Conservation (phyloP, 495 filamentous ascomycete genomes). For the Monascus purpureus region DNA sequence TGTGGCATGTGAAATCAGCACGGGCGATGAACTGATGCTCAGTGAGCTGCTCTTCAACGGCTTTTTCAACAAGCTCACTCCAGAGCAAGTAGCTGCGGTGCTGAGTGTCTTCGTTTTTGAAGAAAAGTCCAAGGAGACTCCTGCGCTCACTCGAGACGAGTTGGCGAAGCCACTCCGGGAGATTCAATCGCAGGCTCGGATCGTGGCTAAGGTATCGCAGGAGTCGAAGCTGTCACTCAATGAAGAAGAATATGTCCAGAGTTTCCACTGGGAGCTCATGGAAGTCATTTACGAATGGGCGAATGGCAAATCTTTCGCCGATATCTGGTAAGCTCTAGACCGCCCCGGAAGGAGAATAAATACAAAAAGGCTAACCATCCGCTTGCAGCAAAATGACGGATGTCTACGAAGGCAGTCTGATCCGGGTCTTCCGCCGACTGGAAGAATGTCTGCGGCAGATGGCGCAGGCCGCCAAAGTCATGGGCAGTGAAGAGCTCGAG, state of each 20-base stretch:
- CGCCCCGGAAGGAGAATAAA: neutral
- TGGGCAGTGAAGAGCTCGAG: constrained; percentile 90
- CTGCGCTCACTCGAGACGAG: constrained; percentile 54
- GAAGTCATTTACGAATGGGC: constrained; percentile 90
- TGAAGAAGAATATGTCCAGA: constrained; percentile 81
- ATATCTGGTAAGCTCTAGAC: constrained; percentile 64
- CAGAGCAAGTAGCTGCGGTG: constrained; percentile 71
- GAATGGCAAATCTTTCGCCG: constrained; percentile 80
- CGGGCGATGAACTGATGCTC: constrained; percentile 80
- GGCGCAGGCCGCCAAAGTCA: constrained; percentile 91
- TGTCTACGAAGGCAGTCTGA: constrained; percentile 90
- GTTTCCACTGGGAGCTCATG: constrained; percentile 89
- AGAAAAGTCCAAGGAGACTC: constrained; percentile 70
- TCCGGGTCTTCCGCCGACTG: constrained; percentile 85
- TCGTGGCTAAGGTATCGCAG: constrained; percentile 80
- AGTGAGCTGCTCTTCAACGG: constrained; percentile 90
- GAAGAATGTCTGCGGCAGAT: constrained; percentile 96
- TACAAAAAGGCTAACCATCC: constrained; percentile 1
- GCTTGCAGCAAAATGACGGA: constrained; percentile 83
- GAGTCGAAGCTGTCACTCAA: constrained; percentile 85
- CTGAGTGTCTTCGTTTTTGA: constrained; percentile 94
- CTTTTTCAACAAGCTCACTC: constrained; percentile 90
- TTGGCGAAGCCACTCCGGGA: constrained; percentile 72
- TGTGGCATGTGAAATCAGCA: constrained; percentile 94
- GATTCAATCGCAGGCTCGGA: constrained; percentile 69